Percentiles rank a stretch among this genome's conserved stretches.
These are phyloP conservation scores for Leccinum longicurvipes DNA, from an alignment of 768 basidiomycete genomes.

Conservation along the genomic window DNA sequence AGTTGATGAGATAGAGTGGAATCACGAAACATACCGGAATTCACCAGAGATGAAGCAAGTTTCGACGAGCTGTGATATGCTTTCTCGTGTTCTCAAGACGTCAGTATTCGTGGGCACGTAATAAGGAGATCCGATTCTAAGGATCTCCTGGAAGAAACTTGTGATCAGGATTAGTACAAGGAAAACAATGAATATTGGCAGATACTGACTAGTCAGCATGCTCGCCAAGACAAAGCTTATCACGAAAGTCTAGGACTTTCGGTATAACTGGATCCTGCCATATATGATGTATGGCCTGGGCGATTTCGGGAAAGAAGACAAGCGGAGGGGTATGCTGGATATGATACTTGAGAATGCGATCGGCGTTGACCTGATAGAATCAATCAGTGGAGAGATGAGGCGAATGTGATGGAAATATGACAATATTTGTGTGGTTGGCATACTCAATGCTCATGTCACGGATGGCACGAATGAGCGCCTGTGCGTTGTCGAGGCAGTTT, in stretches of 20 bases:
- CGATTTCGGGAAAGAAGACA: background rate
- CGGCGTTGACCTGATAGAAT: background rate
- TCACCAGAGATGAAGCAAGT: background rate
- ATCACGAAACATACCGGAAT: background rate
- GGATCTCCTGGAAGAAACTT: slow-evolving; percentile 1
- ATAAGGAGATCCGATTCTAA: slow-evolving; percentile 1
- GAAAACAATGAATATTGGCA: background rate
- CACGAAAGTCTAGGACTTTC: background rate
- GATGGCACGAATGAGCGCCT: background rate
- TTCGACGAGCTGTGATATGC: background rate
- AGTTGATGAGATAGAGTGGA: background rate
- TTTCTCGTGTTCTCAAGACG: background rate
- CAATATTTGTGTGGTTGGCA: background rate
- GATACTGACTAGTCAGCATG: slow-evolving; percentile 1
- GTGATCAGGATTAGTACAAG: background rate
- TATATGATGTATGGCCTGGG: background rate
- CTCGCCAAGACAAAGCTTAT: background rate
- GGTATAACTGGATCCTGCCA: slow-evolving; percentile 5
- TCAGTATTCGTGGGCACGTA: background rate
- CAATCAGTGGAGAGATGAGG: background rate
- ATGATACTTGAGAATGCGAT: background rate
- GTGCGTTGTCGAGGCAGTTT: background rate
- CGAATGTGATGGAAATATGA: background rate
- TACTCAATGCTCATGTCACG: background rate
- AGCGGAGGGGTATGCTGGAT: background rate